phyloP scores from a whole-genome alignment of 768 basidiomycete species.

The Neoboletus brunneissimus region DNA sequence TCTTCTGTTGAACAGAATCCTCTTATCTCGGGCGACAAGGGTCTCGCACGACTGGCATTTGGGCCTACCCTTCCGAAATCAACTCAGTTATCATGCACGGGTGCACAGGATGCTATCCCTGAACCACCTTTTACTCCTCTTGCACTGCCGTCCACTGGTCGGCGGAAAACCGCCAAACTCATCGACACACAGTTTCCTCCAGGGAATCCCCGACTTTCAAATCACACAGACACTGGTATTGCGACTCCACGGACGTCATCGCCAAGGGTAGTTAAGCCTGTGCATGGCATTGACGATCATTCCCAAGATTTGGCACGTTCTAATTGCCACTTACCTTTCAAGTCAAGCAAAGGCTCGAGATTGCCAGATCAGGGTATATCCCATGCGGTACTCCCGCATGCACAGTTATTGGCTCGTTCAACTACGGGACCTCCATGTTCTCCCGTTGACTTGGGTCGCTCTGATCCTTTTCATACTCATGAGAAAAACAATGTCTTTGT shows the following conservation, averaged over 20 bases:
- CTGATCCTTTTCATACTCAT: slow-evolving; percentile 1
- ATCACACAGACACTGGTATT: background rate
- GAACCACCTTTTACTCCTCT: background rate
- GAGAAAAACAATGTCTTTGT: background rate
- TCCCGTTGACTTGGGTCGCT: background rate
- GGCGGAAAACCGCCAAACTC: background rate
- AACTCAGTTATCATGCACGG: background rate
- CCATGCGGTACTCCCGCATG: background rate
- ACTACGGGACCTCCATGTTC: background rate
- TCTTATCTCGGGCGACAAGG: too few relatives aligned
- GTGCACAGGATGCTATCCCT: background rate
- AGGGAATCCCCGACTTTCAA: background rate
- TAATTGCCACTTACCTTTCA: background rate
- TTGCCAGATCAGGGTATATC: background rate
- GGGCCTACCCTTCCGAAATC: background rate
- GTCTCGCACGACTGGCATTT: slow-evolving; percentile 1
- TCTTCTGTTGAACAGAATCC: too few relatives aligned
- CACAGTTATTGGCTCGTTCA: background rate
- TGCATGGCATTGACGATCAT: background rate
- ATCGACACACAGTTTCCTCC: background rate
- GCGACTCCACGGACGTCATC: slow-evolving; percentile 18
- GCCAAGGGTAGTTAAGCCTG: background rate
- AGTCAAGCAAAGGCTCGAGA: too few relatives aligned
- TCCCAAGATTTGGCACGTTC: slow-evolving; percentile 3
- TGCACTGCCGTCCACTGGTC: slow-evolving; percentile 8